Percentiles rank a stretch among this genome's conserved stretches.
phyloP scores from a whole-genome alignment of 495 filamentous ascomycete genomes.

The Terfezia boudieri region DNA sequence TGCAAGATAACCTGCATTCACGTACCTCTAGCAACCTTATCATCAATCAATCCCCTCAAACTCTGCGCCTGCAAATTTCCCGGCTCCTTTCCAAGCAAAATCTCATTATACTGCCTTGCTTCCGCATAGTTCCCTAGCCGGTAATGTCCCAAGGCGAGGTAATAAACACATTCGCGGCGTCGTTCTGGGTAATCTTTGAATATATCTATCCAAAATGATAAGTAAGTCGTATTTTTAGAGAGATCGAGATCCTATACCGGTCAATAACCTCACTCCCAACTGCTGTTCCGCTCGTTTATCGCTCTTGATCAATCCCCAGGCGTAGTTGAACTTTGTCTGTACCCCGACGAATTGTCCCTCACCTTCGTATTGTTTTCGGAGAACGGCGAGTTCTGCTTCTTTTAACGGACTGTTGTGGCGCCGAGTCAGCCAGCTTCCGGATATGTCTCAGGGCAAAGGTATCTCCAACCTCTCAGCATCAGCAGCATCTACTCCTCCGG shows the following conservation, averaged over 20 bases:
- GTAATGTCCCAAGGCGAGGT: slow-evolving; percentile 89
- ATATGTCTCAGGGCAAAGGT: neutral
- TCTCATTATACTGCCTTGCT: slow-evolving; percentile 80
- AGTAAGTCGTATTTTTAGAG: neutral
- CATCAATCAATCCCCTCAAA: slow-evolving; percentile 68
- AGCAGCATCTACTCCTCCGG: slow-evolving; percentile 48
- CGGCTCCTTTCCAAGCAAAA: slow-evolving; percentile 70
- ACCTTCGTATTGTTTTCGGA: slow-evolving; percentile 83
- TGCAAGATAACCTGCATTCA: neutral
- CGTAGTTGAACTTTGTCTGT: slow-evolving; percentile 98
- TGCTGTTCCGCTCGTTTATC: slow-evolving; percentile 65
- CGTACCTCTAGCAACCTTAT: slow-evolving; percentile 56
- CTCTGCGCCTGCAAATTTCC: slow-evolving; percentile 73
- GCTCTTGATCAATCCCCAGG: slow-evolving; percentile 96
- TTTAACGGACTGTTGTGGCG: slow-evolving; percentile 46
- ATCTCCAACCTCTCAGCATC: slow-evolving; percentile 69
- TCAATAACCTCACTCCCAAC: slow-evolving; percentile 78
- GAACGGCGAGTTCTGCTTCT: slow-evolving; percentile 68
- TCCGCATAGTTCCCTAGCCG: slow-evolving; percentile 95
- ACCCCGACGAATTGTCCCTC: slow-evolving; percentile 90
- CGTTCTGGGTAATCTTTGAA: slow-evolving; percentile 80
- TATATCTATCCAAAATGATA: slow-evolving; percentile 36
- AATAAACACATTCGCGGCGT: slow-evolving; percentile 91
- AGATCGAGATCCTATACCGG: slow-evolving; percentile 17
- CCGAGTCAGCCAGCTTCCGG: slow-evolving; percentile 3